Base-by-base conservation (phyloP, 225 moss, liverwort and hornwort genomes). In the Rhytidiadelphus loreus region DNA sequence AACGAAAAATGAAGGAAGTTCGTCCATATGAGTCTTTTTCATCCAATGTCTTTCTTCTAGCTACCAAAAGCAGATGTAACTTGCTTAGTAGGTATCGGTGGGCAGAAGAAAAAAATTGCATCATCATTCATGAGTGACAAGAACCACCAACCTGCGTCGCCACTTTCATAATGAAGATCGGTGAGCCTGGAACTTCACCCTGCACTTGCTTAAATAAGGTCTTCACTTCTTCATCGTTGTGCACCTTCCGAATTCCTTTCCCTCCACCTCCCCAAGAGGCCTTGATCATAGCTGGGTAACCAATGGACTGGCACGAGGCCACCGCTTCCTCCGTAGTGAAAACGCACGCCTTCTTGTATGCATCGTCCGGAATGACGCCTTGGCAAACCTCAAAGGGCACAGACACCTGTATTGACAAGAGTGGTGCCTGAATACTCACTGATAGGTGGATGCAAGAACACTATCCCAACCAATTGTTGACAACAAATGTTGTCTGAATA, bases 181-280 rank as follows among this genome's bases (percentile, higher is more conserved):
- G 98, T 37, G 98, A 99, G 23, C 98, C 98, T 26, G 98, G 98
- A 21, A 99, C 99, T 91, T 99, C 98, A 39, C 98, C 98, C 83
- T 99, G 98, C 89, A 99, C 98, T 95, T 99, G 98, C 95, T 97
- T 99, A 77, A 99, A 99, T 83, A 99, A 82, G 17, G 94, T 90
- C 91, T 96, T 93, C 81, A 99, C 98, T 93, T 97, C 98, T 57
- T 99, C 98, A 78, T 99, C 97, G 91, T 94, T 96, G 82, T 95
- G 92, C 79, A 99, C 98, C 95, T 99, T 99, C 86, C 98, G 98
- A 66, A 99, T 99, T 61, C 98, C 98, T 91, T 97, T 99, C 41
- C 98, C 98, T 68, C 98, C 98, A 7, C 98, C 98, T 87, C 98
- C 98, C 98, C 98, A 99, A 21, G 98, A 99, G 43, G 98, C 98